Percentiles rank a stretch among this genome's conserved stretches.
phyloP scores from a whole-genome alignment of 345 rosid species.

The Angophora floribunda region DNA sequence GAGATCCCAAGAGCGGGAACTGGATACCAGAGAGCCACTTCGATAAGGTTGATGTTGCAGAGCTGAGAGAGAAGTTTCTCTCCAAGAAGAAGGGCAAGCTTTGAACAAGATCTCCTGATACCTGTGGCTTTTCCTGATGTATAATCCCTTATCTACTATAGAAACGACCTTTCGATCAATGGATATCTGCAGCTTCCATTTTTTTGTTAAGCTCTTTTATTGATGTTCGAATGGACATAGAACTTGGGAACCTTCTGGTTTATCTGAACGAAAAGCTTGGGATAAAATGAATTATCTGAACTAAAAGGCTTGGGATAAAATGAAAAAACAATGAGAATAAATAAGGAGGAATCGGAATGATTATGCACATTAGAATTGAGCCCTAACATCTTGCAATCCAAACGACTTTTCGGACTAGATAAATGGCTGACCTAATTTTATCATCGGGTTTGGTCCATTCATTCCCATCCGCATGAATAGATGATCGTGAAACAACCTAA shows the following conservation, averaged over 20 bases:
- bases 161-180: not conserved
- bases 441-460: not conserved
- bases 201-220: not conserved
- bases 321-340: not conserved
- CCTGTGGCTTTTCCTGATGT: not conserved
- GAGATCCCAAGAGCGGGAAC: slow-evolving; percentile 39
- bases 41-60: not conserved
- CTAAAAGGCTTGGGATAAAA: not conserved
- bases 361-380: not conserved
- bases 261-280: not conserved
- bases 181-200: not conserved
- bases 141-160: not conserved
- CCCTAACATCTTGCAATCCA: not conserved
- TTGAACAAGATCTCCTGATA: not conserved
- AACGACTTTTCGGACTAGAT: not conserved
- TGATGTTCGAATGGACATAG: not conserved
- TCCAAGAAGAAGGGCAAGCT: not conserved
- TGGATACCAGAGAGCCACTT: slow-evolving; percentile 44
- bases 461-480: not conserved
- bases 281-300: not conserved
- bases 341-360: not conserved
- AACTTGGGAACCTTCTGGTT: not conserved
- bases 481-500: not conserved
- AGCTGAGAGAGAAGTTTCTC: not conserved
- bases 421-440: not conserved